A percentile compares a stretch with the other conserved stretches of the same genome.
phyloP scores from a whole-genome alignment of 805 yeast genomes.

The Candida adriatica region DNA sequence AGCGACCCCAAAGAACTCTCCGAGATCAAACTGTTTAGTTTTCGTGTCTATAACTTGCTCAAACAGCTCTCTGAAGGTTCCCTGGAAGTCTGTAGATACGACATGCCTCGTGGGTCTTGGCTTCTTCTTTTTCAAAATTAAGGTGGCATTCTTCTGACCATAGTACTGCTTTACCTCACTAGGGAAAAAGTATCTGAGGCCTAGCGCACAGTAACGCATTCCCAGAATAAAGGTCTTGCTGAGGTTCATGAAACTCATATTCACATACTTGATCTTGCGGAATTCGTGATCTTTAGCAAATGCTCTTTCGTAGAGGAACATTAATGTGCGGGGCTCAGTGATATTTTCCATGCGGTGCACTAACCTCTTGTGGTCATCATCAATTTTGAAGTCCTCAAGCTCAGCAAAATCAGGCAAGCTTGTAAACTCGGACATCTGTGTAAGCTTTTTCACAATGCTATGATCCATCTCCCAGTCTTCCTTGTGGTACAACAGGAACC shows the following conservation, averaged over 20 bases:
- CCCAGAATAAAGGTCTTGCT: constrained; percentile 1
- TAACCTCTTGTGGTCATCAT: constrained; percentile 2
- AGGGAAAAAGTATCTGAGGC: constrained; percentile 2
- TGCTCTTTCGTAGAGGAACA: not conserved
- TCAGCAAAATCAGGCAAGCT: constrained; percentile 1
- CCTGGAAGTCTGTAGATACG: constrained; percentile 3
- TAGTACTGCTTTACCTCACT: constrained; percentile 1
- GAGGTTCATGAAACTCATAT: constrained; percentile 1
- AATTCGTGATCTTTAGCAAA: not conserved
- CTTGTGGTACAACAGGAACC: not conserved
- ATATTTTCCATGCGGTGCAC: not conserved
- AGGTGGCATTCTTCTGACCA: not conserved
- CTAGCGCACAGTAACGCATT: constrained; percentile 1
- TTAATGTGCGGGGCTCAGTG: not conserved
- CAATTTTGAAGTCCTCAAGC: constrained; percentile 1
- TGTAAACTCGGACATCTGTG: not conserved
- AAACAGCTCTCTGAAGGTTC: constrained; percentile 5
- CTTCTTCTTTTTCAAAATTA: not conserved
- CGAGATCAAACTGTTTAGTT: constrained; percentile 1
- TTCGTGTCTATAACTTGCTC: constrained; percentile 2
- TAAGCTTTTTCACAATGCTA: not conserved
- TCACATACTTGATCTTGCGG: not conserved
- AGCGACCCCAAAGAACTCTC: constrained; percentile 3
- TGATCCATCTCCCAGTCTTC: constrained; percentile 1
- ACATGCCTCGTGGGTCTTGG: not conserved